Conservation (phyloP, 768 basidiomycete genomes). For the Phanerochaete sordida region DNA sequence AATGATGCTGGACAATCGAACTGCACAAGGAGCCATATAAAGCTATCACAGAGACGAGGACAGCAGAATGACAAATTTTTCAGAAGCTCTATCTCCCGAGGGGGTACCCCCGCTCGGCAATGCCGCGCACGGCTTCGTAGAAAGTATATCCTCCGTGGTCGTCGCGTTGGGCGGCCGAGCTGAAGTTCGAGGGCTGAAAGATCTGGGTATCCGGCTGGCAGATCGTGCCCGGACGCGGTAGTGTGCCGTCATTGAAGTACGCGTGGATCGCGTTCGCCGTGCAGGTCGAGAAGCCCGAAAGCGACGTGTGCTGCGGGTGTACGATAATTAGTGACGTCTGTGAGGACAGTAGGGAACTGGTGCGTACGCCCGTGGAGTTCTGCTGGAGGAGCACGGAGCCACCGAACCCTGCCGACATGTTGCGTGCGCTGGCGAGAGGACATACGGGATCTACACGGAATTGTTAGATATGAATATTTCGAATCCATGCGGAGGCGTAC, state of each 20-base stretch:
- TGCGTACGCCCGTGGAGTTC: constrained; percentile 3
- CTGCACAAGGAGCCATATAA: no score
- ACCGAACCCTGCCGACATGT: not conserved
- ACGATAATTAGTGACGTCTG: not conserved
- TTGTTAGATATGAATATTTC: no score
- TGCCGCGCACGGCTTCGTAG: no score
- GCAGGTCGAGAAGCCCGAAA: constrained; percentile 26
- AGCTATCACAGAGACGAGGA: no score
- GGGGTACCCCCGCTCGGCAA: no score
- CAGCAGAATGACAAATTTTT: no score
- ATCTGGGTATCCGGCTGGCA: constrained; percentile 25
- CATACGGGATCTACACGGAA: no score
- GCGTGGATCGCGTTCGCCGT: constrained; percentile 30
- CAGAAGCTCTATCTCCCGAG: no score
- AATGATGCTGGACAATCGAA: no score
- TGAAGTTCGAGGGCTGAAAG: no score
- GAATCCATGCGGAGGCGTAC: not conserved
- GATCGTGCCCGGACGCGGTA: constrained; percentile 37
- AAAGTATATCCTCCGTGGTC: no score
- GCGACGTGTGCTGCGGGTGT: constrained; percentile 4
- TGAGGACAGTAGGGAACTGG: not conserved
- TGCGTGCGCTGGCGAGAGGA: not conserved
- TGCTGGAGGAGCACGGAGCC: not conserved
- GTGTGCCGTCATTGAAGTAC: constrained; percentile 38
- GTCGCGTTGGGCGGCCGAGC: no score